Conservation (phyloP, 176 grass and related monocot genomes). For the Paspalum vaginatum region DNA sequence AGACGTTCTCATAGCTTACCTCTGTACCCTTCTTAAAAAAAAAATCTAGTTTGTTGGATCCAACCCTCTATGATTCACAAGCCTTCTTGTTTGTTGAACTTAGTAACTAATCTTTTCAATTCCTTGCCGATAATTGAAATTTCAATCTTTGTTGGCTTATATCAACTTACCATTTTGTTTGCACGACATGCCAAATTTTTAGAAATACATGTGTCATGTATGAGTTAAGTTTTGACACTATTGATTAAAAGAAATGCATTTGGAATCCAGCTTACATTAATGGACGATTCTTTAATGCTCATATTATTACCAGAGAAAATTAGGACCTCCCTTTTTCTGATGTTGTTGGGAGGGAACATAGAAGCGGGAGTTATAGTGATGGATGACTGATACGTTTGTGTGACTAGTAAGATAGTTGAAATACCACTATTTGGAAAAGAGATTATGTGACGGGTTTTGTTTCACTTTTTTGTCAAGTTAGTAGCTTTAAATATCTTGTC, state of each 20-base stretch:
- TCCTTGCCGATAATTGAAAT: not conserved
- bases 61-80: slow-evolving; percentile 1
- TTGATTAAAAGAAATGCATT: not conserved
- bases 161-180: slow-evolving; percentile 3
- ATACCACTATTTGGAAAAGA: not conserved
- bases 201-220: slow-evolving; percentile 1
- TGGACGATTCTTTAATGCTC: not conserved
- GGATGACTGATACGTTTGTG: not conserved
- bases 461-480: not conserved
- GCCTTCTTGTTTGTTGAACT: not conserved
- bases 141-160: not conserved
- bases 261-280: not conserved
- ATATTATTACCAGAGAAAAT: not conserved
- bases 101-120: not conserved
- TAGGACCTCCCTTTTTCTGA: not conserved
- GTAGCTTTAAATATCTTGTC: not conserved
- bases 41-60: not conserved
- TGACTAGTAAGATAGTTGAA: not conserved
- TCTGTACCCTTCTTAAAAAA: not conserved
- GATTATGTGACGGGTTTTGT: not conserved
- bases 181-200: not conserved
- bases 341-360: not conserved
- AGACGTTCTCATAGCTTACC: not conserved
- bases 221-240: slow-evolving; percentile 1
- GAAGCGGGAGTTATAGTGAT: not conserved